Conservation (phyloP, 2,329 filamentous ascomycete genomes). For the Diaporthe nobilis region DNA sequence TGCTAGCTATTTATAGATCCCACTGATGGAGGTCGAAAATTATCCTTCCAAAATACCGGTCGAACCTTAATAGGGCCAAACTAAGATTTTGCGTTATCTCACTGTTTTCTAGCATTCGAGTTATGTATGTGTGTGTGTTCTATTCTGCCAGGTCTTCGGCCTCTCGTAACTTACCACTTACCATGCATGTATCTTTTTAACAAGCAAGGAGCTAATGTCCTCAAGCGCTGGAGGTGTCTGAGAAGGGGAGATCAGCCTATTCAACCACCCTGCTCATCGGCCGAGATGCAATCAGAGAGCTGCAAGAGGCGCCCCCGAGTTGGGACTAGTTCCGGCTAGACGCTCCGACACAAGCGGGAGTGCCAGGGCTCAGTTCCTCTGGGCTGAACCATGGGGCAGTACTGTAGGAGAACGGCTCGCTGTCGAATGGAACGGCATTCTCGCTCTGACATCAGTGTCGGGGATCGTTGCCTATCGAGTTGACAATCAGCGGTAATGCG, state of each 20-base stretch:
- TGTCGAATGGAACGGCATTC: background rate
- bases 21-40: background rate
- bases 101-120: background rate
- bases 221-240: background rate
- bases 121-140: too few relatives aligned
- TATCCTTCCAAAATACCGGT: background rate
- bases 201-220: background rate
- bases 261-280: slow-evolving; percentile 29
- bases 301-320: slow-evolving; percentile 27
- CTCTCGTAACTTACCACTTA: background rate
- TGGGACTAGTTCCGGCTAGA: slow-evolving; percentile 39
- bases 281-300: slow-evolving; percentile 23
- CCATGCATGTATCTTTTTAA: background rate
- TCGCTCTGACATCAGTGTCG: slow-evolving; percentile 32
- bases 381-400: slow-evolving; percentile 4
- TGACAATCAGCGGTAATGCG: background rate
- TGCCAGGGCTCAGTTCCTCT: slow-evolving; percentile 28
- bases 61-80: background rate
- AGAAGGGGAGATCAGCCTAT: slow-evolving; percentile 32
- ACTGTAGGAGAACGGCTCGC: slow-evolving; percentile 7
- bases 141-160: background rate
- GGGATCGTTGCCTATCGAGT: slow-evolving; percentile 19
- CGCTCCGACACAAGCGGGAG: slow-evolving; percentile 38
- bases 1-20: slow-evolving; percentile 12
- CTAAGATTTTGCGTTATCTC: too few relatives aligned